Evolutionary conservation across 805 yeast genomes (phyloP).

Genomic region (Ogataea neopini): DNA sequence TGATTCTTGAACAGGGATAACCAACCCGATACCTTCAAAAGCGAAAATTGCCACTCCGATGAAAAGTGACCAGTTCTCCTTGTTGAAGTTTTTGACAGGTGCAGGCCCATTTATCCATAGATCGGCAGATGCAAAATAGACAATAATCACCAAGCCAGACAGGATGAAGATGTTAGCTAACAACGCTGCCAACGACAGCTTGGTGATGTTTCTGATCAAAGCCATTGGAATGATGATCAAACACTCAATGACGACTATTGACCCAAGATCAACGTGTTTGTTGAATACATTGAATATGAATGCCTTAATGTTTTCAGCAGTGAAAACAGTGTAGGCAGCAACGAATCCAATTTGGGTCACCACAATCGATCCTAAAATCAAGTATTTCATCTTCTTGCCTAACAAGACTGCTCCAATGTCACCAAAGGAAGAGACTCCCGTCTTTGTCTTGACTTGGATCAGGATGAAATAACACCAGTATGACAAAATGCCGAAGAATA

Average conservation of each 20-base stretch:
- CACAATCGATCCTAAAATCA: constrained; percentile 64
- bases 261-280: constrained; percentile 39
- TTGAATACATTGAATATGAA: constrained; percentile 55
- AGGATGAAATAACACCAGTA: constrained; percentile 77
- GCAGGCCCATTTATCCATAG: constrained; percentile 48
- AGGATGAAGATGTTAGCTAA: constrained; percentile 71
- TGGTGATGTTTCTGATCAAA: constrained; percentile 73
- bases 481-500: constrained; percentile 67
- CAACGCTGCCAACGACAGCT: constrained; percentile 68
- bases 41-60: constrained; percentile 86
- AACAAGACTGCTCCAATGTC: constrained; percentile 68
- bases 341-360: constrained; percentile 79
- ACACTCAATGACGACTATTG: constrained; percentile 56
- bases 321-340: constrained; percentile 78
- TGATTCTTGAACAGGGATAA: constrained; percentile 80
- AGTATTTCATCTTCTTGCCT: constrained; percentile 63
- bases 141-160: constrained; percentile 62
- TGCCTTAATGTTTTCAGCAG: constrained; percentile 70
- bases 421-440: constrained; percentile 73
- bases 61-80: constrained; percentile 63
- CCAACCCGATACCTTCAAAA: constrained; percentile 84
- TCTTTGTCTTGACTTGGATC: constrained; percentile 55
- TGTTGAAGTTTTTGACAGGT: constrained; percentile 55
- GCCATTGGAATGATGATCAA: constrained; percentile 66
- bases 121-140: constrained; percentile 53